Percentiles rank a stretch among this genome's conserved stretches.
These are phyloP conservation scores for Eleusine coracana DNA, from an alignment of 176 grass and related monocot species.

Conservation along the genomic window DNA sequence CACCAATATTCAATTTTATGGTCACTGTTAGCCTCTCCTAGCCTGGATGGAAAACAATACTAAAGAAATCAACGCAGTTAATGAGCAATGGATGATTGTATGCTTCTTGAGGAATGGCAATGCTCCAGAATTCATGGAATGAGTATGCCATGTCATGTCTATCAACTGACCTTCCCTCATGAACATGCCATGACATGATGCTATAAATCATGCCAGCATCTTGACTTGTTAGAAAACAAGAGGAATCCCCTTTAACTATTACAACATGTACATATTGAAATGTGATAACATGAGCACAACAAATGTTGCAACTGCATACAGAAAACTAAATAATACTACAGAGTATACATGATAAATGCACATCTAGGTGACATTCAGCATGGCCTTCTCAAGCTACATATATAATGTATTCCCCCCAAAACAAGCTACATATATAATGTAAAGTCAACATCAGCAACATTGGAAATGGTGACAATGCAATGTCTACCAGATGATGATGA, in stretches of 20 bases:
- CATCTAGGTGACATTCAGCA: conserved; percentile 48
- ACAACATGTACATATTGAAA: conserved; percentile 50
- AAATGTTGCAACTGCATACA: conserved; percentile 35
- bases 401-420: background rate
- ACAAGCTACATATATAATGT: conserved; percentile 38
- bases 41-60: conserved; percentile 29
- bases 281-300: conserved; percentile 43
- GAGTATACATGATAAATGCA: conserved; percentile 57
- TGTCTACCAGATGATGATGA: conserved; percentile 53
- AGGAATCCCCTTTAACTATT: conserved; percentile 36
- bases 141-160: conserved; percentile 65
- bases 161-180: conserved; percentile 40
- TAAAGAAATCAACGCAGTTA: conserved; percentile 22
- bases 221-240: conserved; percentile 17
- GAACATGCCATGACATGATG: conserved; percentile 80
- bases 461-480: conserved; percentile 69
- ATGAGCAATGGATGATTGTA: conserved; percentile 39
- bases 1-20: conserved; percentile 30
- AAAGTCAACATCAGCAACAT: conserved; percentile 41
- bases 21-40: conserved; percentile 30
- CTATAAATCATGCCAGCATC: conserved; percentile 48
- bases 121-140: conserved; percentile 49
- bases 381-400: conserved; percentile 43
- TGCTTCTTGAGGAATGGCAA: conserved; percentile 32
- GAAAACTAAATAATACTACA: conserved; percentile 39